phyloP scores from a whole-genome alignment of 345 rosid species.

The Citrus medica region DNA sequence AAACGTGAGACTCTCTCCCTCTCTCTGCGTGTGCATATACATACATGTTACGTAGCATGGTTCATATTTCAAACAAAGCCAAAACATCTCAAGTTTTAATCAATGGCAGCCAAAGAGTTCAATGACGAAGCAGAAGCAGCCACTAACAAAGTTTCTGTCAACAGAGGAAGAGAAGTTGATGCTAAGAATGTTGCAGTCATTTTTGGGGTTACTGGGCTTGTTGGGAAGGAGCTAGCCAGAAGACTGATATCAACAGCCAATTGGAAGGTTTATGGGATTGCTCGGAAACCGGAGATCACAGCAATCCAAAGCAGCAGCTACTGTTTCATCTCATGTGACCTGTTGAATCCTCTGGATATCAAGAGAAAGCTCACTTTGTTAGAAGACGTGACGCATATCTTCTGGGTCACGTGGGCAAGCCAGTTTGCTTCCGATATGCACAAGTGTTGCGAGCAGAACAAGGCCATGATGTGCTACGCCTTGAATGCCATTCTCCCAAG shows the following conservation, averaged over 20 bases:
- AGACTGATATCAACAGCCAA: constrained; percentile 40
- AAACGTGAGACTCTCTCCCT: not conserved
- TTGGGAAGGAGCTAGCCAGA: constrained; percentile 69
- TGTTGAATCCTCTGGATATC: constrained; percentile 54
- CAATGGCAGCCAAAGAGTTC: constrained; percentile 37
- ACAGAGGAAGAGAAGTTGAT: constrained; percentile 12
- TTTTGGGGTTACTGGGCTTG: constrained; percentile 87
- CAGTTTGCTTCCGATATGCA: constrained; percentile 49
- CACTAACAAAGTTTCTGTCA: constrained; percentile 46
- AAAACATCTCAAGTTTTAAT: not conserved
- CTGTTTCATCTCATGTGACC: constrained; percentile 75
- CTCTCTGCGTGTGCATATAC: not conserved
- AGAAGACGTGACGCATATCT: constrained; percentile 63
- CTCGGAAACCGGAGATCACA: constrained; percentile 48
- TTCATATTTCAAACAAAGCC: not conserved
- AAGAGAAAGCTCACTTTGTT: constrained; percentile 37
- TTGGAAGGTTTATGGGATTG: constrained; percentile 89
- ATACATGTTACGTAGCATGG: not conserved
- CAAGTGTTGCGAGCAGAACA: constrained; percentile 71
- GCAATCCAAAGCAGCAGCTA: constrained; percentile 40
- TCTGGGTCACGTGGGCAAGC: constrained; percentile 86
- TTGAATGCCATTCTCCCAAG: constrained; percentile 53
- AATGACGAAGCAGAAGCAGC: constrained; percentile 14
- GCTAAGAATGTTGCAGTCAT: constrained; percentile 53
- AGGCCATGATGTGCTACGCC: constrained; percentile 64